These are phyloP conservation scores for Ogataea naganishii DNA, from an alignment of 805 yeast species.

Conservation along the genomic window DNA sequence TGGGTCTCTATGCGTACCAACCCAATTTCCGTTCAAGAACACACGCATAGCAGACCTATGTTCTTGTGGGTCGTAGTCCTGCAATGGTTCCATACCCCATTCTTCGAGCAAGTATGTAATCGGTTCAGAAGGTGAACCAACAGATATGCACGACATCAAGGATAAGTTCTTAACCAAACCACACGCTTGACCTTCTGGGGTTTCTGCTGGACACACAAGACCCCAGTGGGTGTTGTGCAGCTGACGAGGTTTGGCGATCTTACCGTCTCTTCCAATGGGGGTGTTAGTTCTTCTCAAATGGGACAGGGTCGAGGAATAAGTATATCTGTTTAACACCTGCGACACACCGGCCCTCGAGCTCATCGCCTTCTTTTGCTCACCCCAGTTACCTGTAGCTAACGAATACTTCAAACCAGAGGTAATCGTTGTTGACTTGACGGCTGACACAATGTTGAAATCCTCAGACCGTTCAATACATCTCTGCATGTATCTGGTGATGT, in stretches of 20 bases:
- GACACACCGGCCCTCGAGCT: slow-evolving; percentile 98
- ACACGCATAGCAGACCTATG: slow-evolving; percentile 88
- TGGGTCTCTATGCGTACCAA: slow-evolving; percentile 96
- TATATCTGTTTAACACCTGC: slow-evolving; percentile 94
- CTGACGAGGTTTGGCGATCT: slow-evolving; percentile 97
- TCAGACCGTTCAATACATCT: slow-evolving; percentile 97
- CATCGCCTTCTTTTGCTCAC: slow-evolving; percentile 99
- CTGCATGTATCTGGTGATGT: slow-evolving; percentile 96
- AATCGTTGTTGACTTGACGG: slow-evolving; percentile 93
- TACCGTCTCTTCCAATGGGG: slow-evolving; percentile 99
- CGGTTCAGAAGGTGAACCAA: slow-evolving; percentile 95
- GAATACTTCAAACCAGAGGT: slow-evolving; percentile 97
- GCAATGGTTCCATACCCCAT: slow-evolving; percentile 99
- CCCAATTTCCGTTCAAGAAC: slow-evolving; percentile 98
- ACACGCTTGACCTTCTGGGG: slow-evolving; percentile 99
- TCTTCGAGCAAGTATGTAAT: slow-evolving; percentile 89
- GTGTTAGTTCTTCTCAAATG: slow-evolving; percentile 99
- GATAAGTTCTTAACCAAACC: slow-evolving; percentile 96
- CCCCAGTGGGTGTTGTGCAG: slow-evolving; percentile 99
- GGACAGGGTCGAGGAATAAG: slow-evolving; percentile 96
- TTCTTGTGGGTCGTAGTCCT: slow-evolving; percentile 89
- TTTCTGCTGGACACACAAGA: slow-evolving; percentile 98
- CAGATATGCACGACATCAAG: slow-evolving; percentile 94
- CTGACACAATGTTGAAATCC: slow-evolving; percentile 92
- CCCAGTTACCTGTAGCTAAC: slow-evolving; percentile 99